Evolutionary conservation across 2,329 filamentous ascomycete genomes (phyloP), one percentile per base, ranked within the genome.

Genomic region (Cytospora chrysosperma): DNA sequence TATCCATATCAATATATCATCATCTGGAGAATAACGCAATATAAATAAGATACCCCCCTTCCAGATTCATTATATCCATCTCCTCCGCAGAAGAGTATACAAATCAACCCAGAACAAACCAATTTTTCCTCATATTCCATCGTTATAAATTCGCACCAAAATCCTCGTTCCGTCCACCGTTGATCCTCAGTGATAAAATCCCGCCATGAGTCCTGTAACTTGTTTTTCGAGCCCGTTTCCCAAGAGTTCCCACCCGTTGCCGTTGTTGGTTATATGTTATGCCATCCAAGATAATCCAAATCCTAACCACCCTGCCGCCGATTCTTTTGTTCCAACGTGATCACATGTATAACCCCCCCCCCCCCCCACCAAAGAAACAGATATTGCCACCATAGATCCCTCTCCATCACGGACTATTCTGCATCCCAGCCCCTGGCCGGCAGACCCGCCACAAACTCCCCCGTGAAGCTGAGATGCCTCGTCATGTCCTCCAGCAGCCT

Each of bases 381-480:
- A n/a, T n/a, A 6, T 6, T 32, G 27, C 32, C 49, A 32, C 49
- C 40, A 21, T 61, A 50, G 26, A 43, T 40, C 4, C 37, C 56
- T 50, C 27, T 32, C 24, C 43, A 55, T 47, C 24, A 50, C 47
- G 37, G 37, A 27, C 56, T 60, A 59, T 65, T 56, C 54, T 63
- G 64, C 51, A 61, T 40, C 19, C 61, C 64, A 12, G 61, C 54
- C 30, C 24, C 64, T 66, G 34, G 72, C 69, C 19, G 73, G 73
- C 32, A 75, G 63, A 28, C 69, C 64, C 17, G 68, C 67, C 24
- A 75, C 64, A 55, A 71, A 71, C 26, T 67, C 68, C 27, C 71
- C 73, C 21, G 73, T 70, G 54, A 73, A 72, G 43, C 70, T 70
- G 12, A 76, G 67, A 62, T 76, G 74, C 59, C 74, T 71, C 56